Base-by-base conservation (phyloP, 345 rosid species). In the Dipteronia dyeriana region DNA sequence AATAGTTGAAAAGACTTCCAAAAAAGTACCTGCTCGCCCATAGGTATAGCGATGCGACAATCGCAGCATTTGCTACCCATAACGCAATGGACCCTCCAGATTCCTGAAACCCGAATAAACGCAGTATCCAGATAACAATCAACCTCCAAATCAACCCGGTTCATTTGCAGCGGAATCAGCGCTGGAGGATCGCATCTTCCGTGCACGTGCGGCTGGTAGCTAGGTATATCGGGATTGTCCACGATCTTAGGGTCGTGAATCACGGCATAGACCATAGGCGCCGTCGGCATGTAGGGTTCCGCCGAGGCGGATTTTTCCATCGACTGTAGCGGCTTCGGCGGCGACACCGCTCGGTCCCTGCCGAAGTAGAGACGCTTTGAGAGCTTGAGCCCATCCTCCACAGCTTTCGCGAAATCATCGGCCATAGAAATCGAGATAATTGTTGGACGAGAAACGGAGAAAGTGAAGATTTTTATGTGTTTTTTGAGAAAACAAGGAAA, bases 131-230 rank as follows among this genome's bases (percentile, higher is more conserved):
- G 82, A 19, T 81, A 87, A 70, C 92, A 88, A 68, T 92, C 90
- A 1, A 87, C 95, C 62, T 85, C 80, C 26, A 95, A 84, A 76
- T 87, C 91, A 60, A 95, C 74, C 13, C 84, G 84, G 80, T 86
- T 92, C 99, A 93, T 93, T 84, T 89, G 94, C 8, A 95, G 85
- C 7, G 99, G 99, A 75, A 95, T 89, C 65, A 95, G 80, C 56
- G 98, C 97, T 1, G 98, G 98, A 4, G 98, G 97, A 68, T 93
- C 94, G 78, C 94, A 93, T 80, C 92, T 82, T 38, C 99, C 98
- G 84, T 95, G 85, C 74, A 95, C 98, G 84, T 95, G 89, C 16
- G 99, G 99, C 90, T 95, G 99, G 82, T 95, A 95, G 84, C 98
- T 93, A 14, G 99, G 95, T 25, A 95, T 82, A 70, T 93, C 98